Conservation (phyloP, 2,329 filamentous ascomycete species). For the Teratosphaeriaceae sp. region DNA sequence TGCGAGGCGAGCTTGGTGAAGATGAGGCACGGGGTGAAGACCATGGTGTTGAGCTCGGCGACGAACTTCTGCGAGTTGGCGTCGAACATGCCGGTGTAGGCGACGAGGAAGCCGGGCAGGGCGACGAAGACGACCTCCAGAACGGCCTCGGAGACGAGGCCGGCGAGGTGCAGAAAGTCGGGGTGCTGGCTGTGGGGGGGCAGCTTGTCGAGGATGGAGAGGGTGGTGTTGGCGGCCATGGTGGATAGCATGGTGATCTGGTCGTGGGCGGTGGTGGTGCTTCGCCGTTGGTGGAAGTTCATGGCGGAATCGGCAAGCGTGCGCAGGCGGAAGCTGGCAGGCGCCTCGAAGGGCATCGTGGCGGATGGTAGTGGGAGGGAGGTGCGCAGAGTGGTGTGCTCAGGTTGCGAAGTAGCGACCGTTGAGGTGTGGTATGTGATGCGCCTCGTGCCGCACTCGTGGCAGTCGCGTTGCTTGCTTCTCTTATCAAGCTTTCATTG, state of each 20-base stretch:
- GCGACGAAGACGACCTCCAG: slow-evolving; percentile 93
- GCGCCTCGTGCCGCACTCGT: neutral
- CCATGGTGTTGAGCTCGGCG: slow-evolving; percentile 89
- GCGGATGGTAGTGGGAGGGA: slow-evolving; percentile 4
- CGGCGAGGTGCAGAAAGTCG: slow-evolving; percentile 60
- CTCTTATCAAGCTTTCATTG: neutral
- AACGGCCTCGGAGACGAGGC: slow-evolving; percentile 91
- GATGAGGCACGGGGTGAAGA: slow-evolving; percentile 96
- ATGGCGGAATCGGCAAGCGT: slow-evolving; percentile 26
- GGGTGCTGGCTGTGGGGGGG: slow-evolving; percentile 44
- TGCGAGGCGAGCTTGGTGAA: slow-evolving; percentile 97
- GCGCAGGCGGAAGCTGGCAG: slow-evolving; percentile 39
- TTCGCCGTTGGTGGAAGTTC: slow-evolving; percentile 33
- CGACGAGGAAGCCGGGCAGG: slow-evolving; percentile 88
- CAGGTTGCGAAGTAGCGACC: neutral
- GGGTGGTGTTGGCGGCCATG: slow-evolving; percentile 26
- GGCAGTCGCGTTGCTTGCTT: neutral
- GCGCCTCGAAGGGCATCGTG: slow-evolving; percentile 37
- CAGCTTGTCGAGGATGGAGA: slow-evolving; percentile 14
- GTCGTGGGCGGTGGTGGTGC: slow-evolving; percentile 22
- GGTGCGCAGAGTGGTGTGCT: neutral
- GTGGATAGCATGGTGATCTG: slow-evolving; percentile 21
- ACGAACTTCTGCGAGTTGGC: slow-evolving; percentile 94
- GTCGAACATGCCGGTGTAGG: slow-evolving; percentile 85
- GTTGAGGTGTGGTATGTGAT: neutral